phyloP scores from a whole-genome alignment of 2,329 filamentous ascomycete species.

The Albophoma yamanashiensis region DNA sequence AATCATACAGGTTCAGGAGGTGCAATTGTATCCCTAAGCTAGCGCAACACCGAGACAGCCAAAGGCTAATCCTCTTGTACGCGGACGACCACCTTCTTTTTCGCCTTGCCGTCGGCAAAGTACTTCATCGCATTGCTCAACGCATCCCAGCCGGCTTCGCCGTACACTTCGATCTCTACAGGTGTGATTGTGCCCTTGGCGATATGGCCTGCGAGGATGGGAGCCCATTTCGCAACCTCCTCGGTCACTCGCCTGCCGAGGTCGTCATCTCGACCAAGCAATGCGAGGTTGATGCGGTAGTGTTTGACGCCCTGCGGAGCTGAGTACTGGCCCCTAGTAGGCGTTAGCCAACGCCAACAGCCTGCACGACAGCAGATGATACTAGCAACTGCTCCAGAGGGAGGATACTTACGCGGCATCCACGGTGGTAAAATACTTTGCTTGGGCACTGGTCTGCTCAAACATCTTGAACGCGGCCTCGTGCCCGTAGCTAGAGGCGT shows the following conservation, averaged over 20 bases:
- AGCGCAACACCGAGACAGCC: background rate
- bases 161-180: slow-evolving; percentile 10
- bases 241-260: slow-evolving; percentile 8
- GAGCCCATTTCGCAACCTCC: slow-evolving; percentile 7
- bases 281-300: slow-evolving; percentile 14
- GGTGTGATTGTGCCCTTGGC: slow-evolving; percentile 11
- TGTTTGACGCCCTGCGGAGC: slow-evolving; percentile 10
- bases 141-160: slow-evolving; percentile 13
- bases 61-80: background rate
- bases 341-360: background rate
- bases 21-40: background rate
- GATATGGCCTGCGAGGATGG: slow-evolving; percentile 12
- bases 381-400: background rate
- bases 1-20: background rate
- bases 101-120: slow-evolving; percentile 10
- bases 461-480: slow-evolving; percentile 20
- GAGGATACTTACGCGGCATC: slow-evolving; percentile 19
- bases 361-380: background rate
- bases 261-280: slow-evolving; percentile 11
- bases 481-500: slow-evolving; percentile 17
- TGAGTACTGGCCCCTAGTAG: slow-evolving; percentile 9
- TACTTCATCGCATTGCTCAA: slow-evolving; percentile 11
- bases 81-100: slow-evolving; percentile 16
- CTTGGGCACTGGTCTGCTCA: slow-evolving; percentile 8
- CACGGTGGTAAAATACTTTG: slow-evolving; percentile 20